Evolutionary conservation across 2,329 filamentous ascomycete species (phyloP), one percentile per base, ranked within the genome.

Genomic region (Trichoderma aggressivum): DNA sequence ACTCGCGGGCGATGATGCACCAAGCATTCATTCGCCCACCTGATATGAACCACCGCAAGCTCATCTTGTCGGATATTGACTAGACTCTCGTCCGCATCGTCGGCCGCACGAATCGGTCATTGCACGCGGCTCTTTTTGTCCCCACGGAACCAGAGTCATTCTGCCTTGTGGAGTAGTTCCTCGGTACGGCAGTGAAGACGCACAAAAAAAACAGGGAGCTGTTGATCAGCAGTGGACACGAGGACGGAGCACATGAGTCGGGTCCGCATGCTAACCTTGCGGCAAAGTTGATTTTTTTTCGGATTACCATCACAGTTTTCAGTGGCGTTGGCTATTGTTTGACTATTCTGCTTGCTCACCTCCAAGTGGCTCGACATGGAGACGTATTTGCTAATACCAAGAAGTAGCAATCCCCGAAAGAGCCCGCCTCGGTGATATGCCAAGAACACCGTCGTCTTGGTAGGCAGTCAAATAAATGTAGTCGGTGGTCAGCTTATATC

Each of bases 1-100:
- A 59, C 64, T 67, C 64, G 64, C 34, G 28, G 18, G 21, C 5
- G 50, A 43, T 30, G 50, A 43, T 55, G 11, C 14, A 55, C 32
- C 14, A 47, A 18, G n/a, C 24, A 18, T 7, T 24, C n/a, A 32
- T 39, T 30, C 28, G 28, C 39, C 36, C 64, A 50, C 55, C 55
- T 47, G 64, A 67, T 18, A 59, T 28, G 43, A n/a, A 26, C n/a
- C 64, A 59, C 64, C 64, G 64, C n/a, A n/a, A 67, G 16, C 55
- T 47, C 55, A 59, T 47, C 56, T 59, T 32, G 21, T 43, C 26
- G 36, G 28, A 59, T 28, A 59, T 67, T 59, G 36, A 67, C 47
- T 7, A 59, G 6, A 47, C 12, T 32, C 26, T 32, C 30, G 36
- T 11, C 34, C 36, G 26, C 24, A 21, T n/a, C 24, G 47, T 53